Evolutionary conservation across 495 filamentous ascomycete species (phyloP).

Genomic region (Xylaria curta): DNA sequence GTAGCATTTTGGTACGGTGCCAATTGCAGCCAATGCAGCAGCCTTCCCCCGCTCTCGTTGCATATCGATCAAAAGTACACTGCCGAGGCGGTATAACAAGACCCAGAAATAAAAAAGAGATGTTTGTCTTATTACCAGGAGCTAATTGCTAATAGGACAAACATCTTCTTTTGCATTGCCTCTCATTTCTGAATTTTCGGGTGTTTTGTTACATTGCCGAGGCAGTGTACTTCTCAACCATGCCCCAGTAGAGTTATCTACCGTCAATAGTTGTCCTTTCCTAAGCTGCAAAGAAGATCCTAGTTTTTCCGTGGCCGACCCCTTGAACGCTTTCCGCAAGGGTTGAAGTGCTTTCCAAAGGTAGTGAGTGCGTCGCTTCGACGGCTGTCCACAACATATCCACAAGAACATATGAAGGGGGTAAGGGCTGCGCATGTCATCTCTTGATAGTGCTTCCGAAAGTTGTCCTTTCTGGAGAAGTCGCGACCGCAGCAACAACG

Average conservation of each 20-base stretch:
- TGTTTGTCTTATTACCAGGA: too few relatives aligned
- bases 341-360: background rate
- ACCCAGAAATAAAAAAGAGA: too few relatives aligned
- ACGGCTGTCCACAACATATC: background rate
- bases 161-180: too few relatives aligned
- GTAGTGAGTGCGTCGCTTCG: background rate
- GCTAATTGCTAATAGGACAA: too few relatives aligned
- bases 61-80: background rate
- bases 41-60: too few relatives aligned
- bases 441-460: background rate
- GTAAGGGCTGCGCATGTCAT: background rate
- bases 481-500: background rate
- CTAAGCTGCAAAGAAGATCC: background rate
- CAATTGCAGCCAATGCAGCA: too few relatives aligned
- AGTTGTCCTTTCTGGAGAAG: background rate
- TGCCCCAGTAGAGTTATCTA: background rate
- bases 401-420: background rate
- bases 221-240: background rate
- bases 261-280: conserved; percentile 6
- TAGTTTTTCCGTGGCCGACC: background rate
- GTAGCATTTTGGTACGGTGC: too few relatives aligned
- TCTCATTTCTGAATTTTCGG: too few relatives aligned
- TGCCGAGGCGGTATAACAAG: too few relatives aligned
- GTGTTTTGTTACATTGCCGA: too few relatives aligned
- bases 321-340: background rate